phyloP scores from a whole-genome alignment of 257 asterid species.

The Solanum tarijense region DNA sequence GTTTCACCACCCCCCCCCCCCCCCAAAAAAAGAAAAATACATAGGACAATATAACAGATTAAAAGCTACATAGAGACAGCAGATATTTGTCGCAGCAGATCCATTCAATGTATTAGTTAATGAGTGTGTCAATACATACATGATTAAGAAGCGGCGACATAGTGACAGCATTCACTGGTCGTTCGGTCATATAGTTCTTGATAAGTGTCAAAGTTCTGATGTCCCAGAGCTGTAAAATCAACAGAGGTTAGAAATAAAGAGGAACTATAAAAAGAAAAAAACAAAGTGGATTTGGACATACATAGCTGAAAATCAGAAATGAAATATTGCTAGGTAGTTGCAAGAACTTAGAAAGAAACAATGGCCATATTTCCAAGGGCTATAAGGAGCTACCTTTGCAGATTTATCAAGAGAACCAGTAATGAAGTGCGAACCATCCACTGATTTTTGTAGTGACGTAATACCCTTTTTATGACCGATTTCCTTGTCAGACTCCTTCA shows the following conservation, averaged over 20 bases:
- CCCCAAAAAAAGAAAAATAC: not conserved
- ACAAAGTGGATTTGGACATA: not conserved
- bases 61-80: not conserved
- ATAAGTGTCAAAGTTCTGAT: constrained; percentile 58
- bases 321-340: not conserved
- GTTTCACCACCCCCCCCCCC: too few species aligned
- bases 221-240: constrained; percentile 79
- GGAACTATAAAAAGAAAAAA: not conserved
- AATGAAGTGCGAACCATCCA: constrained; percentile 69
- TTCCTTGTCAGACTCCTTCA: constrained; percentile 64
- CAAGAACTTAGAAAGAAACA: not conserved
- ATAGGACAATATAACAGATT: not conserved
- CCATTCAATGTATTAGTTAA: not conserved
- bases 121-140: constrained; percentile 32
- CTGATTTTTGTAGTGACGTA: constrained; percentile 71
- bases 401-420: constrained; percentile 89
- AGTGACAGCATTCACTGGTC: constrained; percentile 86
- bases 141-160: constrained; percentile 91
- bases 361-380: not conserved
- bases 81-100: not conserved
- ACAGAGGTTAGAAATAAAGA: not conserved
- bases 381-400: constrained; percentile 52
- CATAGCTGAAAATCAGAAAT: not conserved
- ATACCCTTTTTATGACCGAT: constrained; percentile 68
- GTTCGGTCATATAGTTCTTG: constrained; percentile 66